Evolutionary conservation across 495 filamentous ascomycete species (phyloP).

Genomic region (Apiosordaria backusii): DNA sequence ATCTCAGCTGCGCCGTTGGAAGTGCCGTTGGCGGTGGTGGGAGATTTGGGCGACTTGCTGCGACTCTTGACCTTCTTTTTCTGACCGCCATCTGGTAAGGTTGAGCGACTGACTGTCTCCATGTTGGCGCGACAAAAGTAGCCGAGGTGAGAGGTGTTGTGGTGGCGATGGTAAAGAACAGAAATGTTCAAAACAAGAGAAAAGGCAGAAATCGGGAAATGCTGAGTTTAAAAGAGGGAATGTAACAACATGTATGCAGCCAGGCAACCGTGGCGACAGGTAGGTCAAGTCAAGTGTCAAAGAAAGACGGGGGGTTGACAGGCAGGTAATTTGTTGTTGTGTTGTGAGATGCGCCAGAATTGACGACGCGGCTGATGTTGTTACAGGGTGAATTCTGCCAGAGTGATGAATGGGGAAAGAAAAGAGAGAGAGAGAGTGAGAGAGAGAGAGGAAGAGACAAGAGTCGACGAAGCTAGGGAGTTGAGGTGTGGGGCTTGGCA

Average conservation of each 20-base stretch:
- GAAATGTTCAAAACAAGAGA: not conserved
- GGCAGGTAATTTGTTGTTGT: not conserved
- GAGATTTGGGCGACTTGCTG: conserved; percentile 8
- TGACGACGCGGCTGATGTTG: not conserved
- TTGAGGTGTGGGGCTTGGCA: not conserved
- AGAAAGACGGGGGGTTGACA: not conserved
- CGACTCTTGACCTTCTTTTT: not conserved
- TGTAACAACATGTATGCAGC: not conserved
- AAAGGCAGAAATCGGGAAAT: not conserved
- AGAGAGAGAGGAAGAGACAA: conserved; percentile 6
- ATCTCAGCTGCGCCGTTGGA: conserved; percentile 1
- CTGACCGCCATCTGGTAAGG: not conserved
- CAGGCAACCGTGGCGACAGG: not conserved
- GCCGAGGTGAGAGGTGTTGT: not conserved
- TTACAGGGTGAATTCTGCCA: not conserved
- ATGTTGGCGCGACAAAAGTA: not conserved
- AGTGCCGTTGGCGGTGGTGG: conserved; percentile 11
- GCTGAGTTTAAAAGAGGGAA: not conserved
- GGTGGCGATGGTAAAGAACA: not conserved
- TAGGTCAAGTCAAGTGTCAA: not conserved
- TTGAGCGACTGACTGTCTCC: not conserved
- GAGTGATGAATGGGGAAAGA: conserved; percentile 11
- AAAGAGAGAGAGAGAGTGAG: not conserved
- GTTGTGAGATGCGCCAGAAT: not conserved
- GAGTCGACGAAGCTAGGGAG: not conserved